These are phyloP conservation scores for Ogataea haglerorum DNA, from an alignment of 805 yeast species.

Conservation along the genomic window DNA sequence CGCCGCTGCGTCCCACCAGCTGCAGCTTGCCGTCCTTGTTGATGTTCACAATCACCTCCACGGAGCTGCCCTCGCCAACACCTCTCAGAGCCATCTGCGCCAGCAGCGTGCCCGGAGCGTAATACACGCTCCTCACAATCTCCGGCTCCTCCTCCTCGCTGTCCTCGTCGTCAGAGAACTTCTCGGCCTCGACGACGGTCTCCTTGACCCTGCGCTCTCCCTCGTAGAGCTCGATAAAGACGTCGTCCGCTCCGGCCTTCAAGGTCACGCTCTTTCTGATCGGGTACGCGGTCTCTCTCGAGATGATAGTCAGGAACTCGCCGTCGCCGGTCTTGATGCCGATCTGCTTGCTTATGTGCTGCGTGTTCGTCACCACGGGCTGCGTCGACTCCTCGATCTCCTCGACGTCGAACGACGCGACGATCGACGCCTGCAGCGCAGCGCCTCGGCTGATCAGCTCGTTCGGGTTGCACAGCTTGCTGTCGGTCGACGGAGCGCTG, in stretches of 20 bases:
- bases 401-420: constrained; percentile 78
- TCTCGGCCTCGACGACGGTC: constrained; percentile 69
- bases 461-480: constrained; percentile 81
- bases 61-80: constrained; percentile 57
- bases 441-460: constrained; percentile 93
- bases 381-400: constrained; percentile 76
- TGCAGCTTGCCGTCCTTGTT: constrained; percentile 63
- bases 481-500: constrained; percentile 70
- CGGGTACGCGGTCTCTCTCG: constrained; percentile 87
- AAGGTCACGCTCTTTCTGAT: constrained; percentile 72
- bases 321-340: constrained; percentile 79
- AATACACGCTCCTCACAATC: constrained; percentile 68
- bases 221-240: constrained; percentile 71
- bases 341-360: constrained; percentile 78
- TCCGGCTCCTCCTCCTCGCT: constrained; percentile 88
- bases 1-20: constrained; percentile 58
- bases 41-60: constrained; percentile 68
- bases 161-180: constrained; percentile 49
- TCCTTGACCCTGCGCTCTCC: constrained; percentile 83
- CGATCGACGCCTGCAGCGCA: constrained; percentile 89
- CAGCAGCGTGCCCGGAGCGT: constrained; percentile 67
- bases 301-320: constrained; percentile 64
- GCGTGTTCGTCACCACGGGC: constrained; percentile 83
- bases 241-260: constrained; percentile 58
- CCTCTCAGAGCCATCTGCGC: constrained; percentile 77